A percentile compares a stretch with the other conserved stretches of the same genome.
phyloP scores from a whole-genome alignment of 2,329 filamentous ascomycete species.

The Pyrenophora tritici-repentis region DNA sequence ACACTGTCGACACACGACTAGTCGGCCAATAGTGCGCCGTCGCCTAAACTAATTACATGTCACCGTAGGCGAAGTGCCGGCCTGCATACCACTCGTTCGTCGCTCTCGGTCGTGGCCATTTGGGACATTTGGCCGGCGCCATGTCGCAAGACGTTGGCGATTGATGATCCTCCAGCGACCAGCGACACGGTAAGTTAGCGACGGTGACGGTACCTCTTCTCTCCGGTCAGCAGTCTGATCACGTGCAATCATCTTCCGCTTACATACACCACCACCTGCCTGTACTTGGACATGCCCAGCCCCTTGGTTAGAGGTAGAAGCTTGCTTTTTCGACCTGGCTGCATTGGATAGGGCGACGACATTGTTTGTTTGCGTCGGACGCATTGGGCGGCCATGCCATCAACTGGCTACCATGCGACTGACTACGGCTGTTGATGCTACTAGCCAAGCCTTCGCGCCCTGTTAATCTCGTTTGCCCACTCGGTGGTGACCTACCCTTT shows the following conservation, averaged over 20 bases:
- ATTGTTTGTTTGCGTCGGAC: background rate
- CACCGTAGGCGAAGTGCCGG: conserved; percentile 2
- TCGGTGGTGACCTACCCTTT: conserved; percentile 15
- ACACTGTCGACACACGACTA: conserved; percentile 4
- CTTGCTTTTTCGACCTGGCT: too few relatives aligned
- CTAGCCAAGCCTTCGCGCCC: conserved; percentile 19
- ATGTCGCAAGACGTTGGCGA: too few relatives aligned
- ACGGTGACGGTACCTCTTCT: too few relatives aligned
- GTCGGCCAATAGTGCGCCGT: conserved; percentile 13
- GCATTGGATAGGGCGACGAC: background rate
- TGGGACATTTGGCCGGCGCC: too few relatives aligned
- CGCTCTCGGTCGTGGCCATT: too few relatives aligned
- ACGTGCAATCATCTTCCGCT: too few relatives aligned
- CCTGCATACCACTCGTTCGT: background rate
- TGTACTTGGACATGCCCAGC: too few relatives aligned
- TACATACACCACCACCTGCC: too few relatives aligned
- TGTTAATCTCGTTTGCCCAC: conserved; percentile 32
- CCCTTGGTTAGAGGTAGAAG: too few relatives aligned
- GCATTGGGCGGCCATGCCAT: background rate
- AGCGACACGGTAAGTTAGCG: too few relatives aligned
- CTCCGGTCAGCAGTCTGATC: too few relatives aligned
- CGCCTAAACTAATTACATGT: background rate
- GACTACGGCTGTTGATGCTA: conserved; percentile 1
- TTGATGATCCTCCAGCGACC: too few relatives aligned
- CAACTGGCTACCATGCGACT: conserved; percentile 1